Base-by-base conservation (phyloP, 2,329 filamentous ascomycete genomes). In the Aspergillus candidus region DNA sequence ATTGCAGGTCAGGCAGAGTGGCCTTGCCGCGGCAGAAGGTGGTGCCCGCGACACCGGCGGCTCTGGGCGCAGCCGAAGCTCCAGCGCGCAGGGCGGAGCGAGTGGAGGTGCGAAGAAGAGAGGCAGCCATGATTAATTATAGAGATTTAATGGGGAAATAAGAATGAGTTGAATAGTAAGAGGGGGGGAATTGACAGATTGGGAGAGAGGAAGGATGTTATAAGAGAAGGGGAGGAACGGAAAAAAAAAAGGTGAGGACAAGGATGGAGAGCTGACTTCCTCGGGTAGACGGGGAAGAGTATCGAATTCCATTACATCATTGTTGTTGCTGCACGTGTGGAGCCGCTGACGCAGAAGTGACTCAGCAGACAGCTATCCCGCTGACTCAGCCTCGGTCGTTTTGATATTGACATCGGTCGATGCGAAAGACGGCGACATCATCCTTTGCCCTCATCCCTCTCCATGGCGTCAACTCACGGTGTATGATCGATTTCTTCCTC, bases 21-120 rank as follows among this genome's bases (percentile, higher is more conserved):
- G 87, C 91, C 77, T 96, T 96, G 72, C 81, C 82, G 61, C 89
- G 83, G 57, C 84, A 78, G 62, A 94, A 94, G 65, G 79, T 85
- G 58, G 83, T 84, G 68, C 81, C 80, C 54, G 84, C 81, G 62
- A 86, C 73, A 47, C 77, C 74, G 51, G 78, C 76, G 52, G 77
- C 76, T 65, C 78, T 80, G 47, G 80, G 57, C 54, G 63, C 58
- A 54, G 65, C 56, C 49, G 67, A 74, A 61, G 80, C 78, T 59
- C 77, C 73, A 54, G 83, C 78, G 60, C 86, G 80, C 50, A 91
- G 76, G 59, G 84, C 83, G 53, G 83, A 78, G 68, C 88, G 86
- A 58, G 82, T 75, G 57, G 79, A 77, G 55, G 80, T 81, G 63
- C 87, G 84, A 66, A 94, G 75, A 54, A 94, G 78, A 50, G 84